Evolutionary conservation across 2,329 filamentous ascomycete species (phyloP), one percentile per base, ranked within the genome.

Genomic region (Talaromyces sp.): DNA sequence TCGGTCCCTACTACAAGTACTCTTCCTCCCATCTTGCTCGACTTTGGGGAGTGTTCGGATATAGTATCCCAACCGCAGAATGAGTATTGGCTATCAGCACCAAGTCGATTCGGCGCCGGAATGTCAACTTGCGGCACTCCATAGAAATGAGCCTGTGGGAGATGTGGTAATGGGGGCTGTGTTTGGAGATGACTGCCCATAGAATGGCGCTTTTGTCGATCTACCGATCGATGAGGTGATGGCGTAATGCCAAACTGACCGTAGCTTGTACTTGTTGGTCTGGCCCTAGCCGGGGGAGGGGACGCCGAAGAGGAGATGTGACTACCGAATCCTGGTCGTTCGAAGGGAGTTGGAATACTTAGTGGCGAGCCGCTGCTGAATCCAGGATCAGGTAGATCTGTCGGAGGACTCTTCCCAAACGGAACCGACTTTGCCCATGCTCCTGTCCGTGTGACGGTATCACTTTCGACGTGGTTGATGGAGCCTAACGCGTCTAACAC

Each of bases 51-150:
- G 2, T 80, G 76, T 68, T 76, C 78, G 38, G 79, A 75, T 51
- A 96, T 81, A 2, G 83, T 88, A 75, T 97, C 93, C 71, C 96
- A 93, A 5, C 90, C 89, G 74, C 92, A 95, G 74, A 90, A 91
- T 70, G 91, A 92, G 7, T 91, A 91, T 53, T 85, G 85, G 43
- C 89, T 87, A 2, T 76, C 73, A 19, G 66, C 64, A 1, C 65
- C 45, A 3, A 69, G 19, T 40, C 72, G 70, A 47, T 60, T 69
- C n/a, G 73, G 68, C 17, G 70, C 72, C 5, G 82, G 80, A 47
- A 87, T 81, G 70, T 94, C 90, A 36, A 93, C 82, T 69, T 93
- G 89, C 0, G 91, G 90, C 0, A 88, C 84, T 53, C 88, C 85
- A 74, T 92, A 93, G 76, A 91, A 94, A 78, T 93, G 91, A 19